Base-by-base conservation (phyloP, 768 basidiomycete genomes). In the Boletus sp. region DNA sequence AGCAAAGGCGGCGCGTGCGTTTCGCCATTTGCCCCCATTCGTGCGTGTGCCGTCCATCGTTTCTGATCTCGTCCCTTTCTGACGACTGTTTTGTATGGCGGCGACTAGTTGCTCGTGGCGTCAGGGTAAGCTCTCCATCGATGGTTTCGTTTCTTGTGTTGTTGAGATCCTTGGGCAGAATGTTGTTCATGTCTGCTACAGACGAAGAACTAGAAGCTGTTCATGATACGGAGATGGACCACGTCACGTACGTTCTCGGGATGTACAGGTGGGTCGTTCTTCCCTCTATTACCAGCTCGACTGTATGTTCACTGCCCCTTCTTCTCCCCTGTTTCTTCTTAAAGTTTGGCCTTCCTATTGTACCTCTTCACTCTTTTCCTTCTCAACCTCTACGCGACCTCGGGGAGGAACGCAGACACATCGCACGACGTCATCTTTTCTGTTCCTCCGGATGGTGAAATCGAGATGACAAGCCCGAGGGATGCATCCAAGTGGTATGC, bases 101-200 rank as follows among this genome's bases (percentile, higher is more conserved):
- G 37, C 17, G 11, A 21, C 10, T 50, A 91, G 89, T 70, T 91
- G 10, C 81, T 93, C 30, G 80, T 88, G 14, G 74, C 85, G 17
- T 80, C 88, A 50, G 90, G 88, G 87, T 88, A 71, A 63, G 76
- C 60, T 50, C 2, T 21, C 33, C 13, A 10, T 41, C 29, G 7
- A 15, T 10, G 23, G 32, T 7, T 46, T 21, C 33, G 2, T 51
- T 54, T 29, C 14, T 29, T 14, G 23, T 7, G 15, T n/a, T 25
- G 15, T 17, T 45, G 35, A 56, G 5, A 39, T 53, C 1, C 25
- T 51, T n/a, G 32, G 40, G 2, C 53, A 88, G 90, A 7, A 70
- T 93, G 3, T 72, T 93, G 17, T 97, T 98, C 77, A 92, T 96
- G 83, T 89, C 88, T 14, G 95, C 87, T 0, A 97, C 95, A 0